These are phyloP conservation scores for Glarea lozoyensis DNA, from an alignment of 495 filamentous ascomycete species.

Conservation along the genomic window DNA sequence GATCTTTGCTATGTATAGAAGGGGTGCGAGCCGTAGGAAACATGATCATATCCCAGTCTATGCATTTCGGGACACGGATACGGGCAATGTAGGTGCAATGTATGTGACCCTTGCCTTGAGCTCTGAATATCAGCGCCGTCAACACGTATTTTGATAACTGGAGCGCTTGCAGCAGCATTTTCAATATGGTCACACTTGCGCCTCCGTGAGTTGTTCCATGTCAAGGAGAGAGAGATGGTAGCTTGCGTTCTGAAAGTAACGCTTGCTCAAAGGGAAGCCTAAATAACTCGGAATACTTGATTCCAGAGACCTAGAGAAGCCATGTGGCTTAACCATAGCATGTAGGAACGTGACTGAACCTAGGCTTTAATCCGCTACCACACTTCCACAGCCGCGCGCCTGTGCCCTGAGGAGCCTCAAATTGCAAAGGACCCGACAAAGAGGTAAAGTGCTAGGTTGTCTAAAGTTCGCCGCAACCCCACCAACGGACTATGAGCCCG, in stretches of 20 bases:
- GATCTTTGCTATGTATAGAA: conserved; percentile 13
- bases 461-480: background rate
- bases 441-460: background rate
- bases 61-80: conserved; percentile 2
- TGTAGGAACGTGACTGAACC: no score
- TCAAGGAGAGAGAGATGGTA: background rate
- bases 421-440: background rate
- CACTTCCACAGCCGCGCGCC: background rate
- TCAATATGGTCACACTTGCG: background rate
- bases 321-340: background rate
- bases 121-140: background rate
- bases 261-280: background rate
- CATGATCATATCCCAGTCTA: conserved; percentile 4
- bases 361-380: no score
- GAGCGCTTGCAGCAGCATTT: background rate
- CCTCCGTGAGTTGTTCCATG: background rate
- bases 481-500: background rate
- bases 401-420: background rate
- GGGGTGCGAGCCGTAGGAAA: conserved; percentile 7
- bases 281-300: background rate
- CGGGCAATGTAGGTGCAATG: conserved; percentile 6
- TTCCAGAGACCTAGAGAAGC: background rate
- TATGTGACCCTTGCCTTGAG: background rate
- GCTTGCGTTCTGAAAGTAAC: background rate
- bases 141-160: conserved; percentile 1